Conservation (phyloP, 805 yeast species). For the Wickerhamomyces bovis region DNA sequence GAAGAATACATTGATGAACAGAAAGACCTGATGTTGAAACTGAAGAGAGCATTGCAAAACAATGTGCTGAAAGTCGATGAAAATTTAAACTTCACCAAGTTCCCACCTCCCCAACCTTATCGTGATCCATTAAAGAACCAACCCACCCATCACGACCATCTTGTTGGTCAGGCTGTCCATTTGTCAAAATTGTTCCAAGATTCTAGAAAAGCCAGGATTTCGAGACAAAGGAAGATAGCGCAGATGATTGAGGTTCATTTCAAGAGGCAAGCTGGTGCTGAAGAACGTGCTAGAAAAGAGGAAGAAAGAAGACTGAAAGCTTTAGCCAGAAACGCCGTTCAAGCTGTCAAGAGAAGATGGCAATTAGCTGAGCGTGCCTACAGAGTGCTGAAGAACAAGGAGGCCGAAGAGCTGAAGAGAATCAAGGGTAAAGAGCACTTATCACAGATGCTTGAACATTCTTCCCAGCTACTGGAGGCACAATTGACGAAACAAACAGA, state of each 20-base stretch:
- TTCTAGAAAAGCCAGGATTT: conserved; percentile 53
- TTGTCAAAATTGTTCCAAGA: conserved; percentile 68
- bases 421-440: conserved; percentile 82
- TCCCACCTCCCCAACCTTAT: conserved; percentile 37
- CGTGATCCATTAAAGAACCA: conserved; percentile 41
- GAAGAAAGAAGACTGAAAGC: conserved; percentile 63
- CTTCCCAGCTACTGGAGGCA: conserved; percentile 84
- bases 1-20: conserved; percentile 52
- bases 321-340: conserved; percentile 75
- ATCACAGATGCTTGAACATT: conserved; percentile 82
- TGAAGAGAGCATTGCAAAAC: conserved; percentile 40
- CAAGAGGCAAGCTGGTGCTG: conserved; percentile 80
- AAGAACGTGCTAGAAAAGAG: conserved; percentile 72
- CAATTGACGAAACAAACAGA: conserved; percentile 47
- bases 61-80: conserved; percentile 41
- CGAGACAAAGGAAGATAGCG: conserved; percentile 68
- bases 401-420: conserved; percentile 73
- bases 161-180: conserved; percentile 68
- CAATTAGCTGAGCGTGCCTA: conserved; percentile 78
- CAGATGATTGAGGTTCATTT: conserved; percentile 83
- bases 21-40: conserved; percentile 33
- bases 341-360: conserved; percentile 90
- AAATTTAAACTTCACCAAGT: conserved; percentile 32
- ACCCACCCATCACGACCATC: conserved; percentile 62
- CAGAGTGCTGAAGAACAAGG: conserved; percentile 64